A percentile compares a stretch with the other conserved stretches of the same genome.
Evolutionary conservation across 345 rosid genomes (phyloP).

Genomic region (Erodium maritimum): DNA sequence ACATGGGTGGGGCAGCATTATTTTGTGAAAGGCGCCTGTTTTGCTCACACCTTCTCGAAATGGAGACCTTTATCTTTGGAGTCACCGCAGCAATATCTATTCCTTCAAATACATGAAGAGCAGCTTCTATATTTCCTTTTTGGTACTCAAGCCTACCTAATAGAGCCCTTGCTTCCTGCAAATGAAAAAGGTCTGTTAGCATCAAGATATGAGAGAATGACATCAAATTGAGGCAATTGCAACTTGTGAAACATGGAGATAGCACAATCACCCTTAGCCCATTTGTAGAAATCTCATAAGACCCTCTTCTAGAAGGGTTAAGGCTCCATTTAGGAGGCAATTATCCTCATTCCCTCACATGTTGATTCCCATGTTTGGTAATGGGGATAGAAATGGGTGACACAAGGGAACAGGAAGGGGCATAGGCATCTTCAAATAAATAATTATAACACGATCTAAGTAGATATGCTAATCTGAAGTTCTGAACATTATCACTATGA

Average conservation of each 20-base stretch:
- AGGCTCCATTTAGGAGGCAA: too few relatives aligned
- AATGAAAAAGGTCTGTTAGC: constrained; percentile 4
- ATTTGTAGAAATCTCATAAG: too few relatives aligned
- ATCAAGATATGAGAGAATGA: constrained; percentile 1
- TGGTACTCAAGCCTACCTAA: constrained; percentile 65
- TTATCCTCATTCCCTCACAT: too few relatives aligned
- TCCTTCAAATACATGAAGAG: constrained; percentile 64
- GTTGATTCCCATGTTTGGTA: too few relatives aligned
- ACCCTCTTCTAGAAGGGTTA: too few relatives aligned
- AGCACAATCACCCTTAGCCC: neutral
- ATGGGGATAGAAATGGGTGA: too few relatives aligned
- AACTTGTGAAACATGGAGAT: neutral
- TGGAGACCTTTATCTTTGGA: constrained; percentile 41
- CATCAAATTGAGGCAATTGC: neutral
- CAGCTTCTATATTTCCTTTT: constrained; percentile 55
- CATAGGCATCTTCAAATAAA: too few relatives aligned
- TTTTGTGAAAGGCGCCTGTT: constrained; percentile 33
- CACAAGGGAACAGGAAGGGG: too few relatives aligned
- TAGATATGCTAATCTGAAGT: too few relatives aligned
- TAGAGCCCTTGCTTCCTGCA: constrained; percentile 72
- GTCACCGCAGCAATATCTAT: constrained; percentile 43
- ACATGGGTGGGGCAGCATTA: constrained; percentile 36
- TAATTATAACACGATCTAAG: too few relatives aligned
- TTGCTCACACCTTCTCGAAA: constrained; percentile 34
- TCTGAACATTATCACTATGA: too few relatives aligned